Conservation (phyloP, 2,329 filamentous ascomycete genomes). For the Xylariales sp. region DNA sequence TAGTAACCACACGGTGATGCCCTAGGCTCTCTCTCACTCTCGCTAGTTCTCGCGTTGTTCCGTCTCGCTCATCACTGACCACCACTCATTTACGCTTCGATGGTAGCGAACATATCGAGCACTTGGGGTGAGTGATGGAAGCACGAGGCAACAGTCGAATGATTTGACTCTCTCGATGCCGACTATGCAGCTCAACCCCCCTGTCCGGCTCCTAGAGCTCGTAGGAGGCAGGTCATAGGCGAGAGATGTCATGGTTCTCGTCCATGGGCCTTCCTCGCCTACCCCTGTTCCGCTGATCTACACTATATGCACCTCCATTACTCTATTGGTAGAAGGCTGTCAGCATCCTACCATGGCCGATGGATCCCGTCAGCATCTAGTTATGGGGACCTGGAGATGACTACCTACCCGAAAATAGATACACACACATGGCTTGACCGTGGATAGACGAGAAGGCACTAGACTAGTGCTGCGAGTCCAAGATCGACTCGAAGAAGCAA, state of each 20-base stretch:
- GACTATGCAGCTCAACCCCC: constrained; percentile 23
- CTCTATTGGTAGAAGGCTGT: constrained; percentile 30
- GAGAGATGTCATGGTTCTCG: constrained; percentile 15
- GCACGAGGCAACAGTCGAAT: neutral
- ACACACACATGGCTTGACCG: constrained; percentile 5
- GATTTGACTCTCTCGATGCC: constrained; percentile 11
- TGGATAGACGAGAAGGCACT: constrained; percentile 8
- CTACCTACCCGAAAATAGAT: constrained; percentile 36
- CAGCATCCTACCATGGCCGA: constrained; percentile 30
- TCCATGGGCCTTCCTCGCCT: constrained; percentile 17
- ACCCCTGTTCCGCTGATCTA: constrained; percentile 21
- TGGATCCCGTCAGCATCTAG: constrained; percentile 36
- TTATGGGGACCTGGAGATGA: constrained; percentile 36
- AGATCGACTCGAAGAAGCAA: constrained; percentile 16
- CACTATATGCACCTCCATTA: constrained; percentile 10
- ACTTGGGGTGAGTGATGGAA: neutral
- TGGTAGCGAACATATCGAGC: neutral
- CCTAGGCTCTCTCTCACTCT: neutral
- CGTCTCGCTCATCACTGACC: neutral
- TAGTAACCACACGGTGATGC: neutral
- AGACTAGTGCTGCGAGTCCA: neutral
- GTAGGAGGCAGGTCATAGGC: neutral
- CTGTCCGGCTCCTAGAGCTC: neutral
- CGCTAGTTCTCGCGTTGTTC: neutral
- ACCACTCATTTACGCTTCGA: neutral